Conservation (phyloP, 2,329 filamentous ascomycete species). For the Aspergillus quadrilineatus region DNA sequence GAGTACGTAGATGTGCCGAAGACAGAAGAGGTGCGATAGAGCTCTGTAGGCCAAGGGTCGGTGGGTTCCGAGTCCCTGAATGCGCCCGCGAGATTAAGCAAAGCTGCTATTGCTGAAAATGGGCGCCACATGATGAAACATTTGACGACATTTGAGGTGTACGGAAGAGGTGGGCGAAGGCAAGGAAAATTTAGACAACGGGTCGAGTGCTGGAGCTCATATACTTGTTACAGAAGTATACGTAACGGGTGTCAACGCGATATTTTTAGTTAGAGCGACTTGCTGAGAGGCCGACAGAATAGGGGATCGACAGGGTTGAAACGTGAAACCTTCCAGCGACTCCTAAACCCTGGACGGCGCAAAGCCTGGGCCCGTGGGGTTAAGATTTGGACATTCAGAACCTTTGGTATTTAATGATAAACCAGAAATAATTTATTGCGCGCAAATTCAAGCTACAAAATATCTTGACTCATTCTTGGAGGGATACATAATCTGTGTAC, state of each 20-base stretch:
- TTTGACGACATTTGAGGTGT: neutral
- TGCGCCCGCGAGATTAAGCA: conserved; percentile 10
- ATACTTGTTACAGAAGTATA: neutral
- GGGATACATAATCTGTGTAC: no score
- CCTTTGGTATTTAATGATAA: no score
- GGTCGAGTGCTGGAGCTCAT: neutral
- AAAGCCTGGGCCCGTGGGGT: no score
- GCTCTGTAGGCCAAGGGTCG: conserved; percentile 28
- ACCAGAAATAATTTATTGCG: no score
- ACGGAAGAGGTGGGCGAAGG: neutral
- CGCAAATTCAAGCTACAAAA: no score
- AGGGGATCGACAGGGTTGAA: neutral
- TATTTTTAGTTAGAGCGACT: neutral
- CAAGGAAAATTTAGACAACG: neutral
- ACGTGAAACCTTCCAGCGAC: neutral
- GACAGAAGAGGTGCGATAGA: conserved; percentile 25
- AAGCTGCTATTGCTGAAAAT: conserved; percentile 3
- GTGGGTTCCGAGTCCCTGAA: conserved; percentile 17
- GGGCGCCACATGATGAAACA: neutral
- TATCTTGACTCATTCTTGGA: no score
- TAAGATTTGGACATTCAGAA: no score
- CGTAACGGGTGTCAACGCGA: neutral
- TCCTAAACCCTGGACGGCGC: neutral
- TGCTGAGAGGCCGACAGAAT: neutral
- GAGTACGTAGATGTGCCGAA: conserved; percentile 29